These are phyloP conservation scores for Mycena sp. DNA, from an alignment of 1,284 basidiomycete genomes.

Conservation along the genomic window DNA sequence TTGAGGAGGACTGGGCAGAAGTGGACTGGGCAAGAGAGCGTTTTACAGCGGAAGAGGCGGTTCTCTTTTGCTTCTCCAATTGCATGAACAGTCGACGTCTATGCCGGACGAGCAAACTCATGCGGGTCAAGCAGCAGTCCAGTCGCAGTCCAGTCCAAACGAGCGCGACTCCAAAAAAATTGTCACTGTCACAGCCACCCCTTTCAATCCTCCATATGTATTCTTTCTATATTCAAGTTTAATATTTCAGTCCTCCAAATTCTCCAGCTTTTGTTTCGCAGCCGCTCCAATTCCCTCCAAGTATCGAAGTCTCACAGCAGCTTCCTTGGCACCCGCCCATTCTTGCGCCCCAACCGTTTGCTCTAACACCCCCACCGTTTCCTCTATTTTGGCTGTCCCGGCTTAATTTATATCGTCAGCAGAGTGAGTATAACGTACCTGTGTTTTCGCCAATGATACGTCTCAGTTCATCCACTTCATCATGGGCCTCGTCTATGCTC, in stretches of 20 bases:
- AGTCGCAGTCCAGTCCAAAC: background rate
- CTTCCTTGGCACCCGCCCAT: constrained; percentile 67
- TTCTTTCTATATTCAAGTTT: background rate
- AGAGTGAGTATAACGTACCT: constrained; percentile 54
- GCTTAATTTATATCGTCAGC: constrained; percentile 7
- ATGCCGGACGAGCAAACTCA: constrained; percentile 60
- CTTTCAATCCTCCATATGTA: background rate
- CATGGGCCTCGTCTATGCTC: constrained; percentile 76
- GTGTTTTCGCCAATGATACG: constrained; percentile 67
- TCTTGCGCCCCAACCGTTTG: constrained; percentile 62
- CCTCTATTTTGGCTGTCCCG: constrained; percentile 63
- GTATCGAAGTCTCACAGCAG: constrained; percentile 82
- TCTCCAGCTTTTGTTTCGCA: constrained; percentile 63
- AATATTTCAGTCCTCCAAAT: constrained; percentile 14
- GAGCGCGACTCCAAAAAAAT: background rate
- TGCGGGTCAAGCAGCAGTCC: constrained; percentile 36
- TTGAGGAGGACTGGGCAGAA: constrained; percentile 35
- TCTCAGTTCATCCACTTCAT: constrained; percentile 57
- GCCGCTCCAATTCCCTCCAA: constrained; percentile 80
- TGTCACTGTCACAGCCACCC: background rate
- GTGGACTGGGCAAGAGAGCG: constrained; percentile 48
- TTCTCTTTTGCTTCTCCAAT: constrained; percentile 50
- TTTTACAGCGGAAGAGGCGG: constrained; percentile 49
- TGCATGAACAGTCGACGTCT: constrained; percentile 70
- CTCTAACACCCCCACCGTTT: constrained; percentile 60